These are phyloP conservation scores for Plasmopara muralis DNA, from an alignment of 352 stramenopile genomes.

Conservation along the genomic window DNA sequence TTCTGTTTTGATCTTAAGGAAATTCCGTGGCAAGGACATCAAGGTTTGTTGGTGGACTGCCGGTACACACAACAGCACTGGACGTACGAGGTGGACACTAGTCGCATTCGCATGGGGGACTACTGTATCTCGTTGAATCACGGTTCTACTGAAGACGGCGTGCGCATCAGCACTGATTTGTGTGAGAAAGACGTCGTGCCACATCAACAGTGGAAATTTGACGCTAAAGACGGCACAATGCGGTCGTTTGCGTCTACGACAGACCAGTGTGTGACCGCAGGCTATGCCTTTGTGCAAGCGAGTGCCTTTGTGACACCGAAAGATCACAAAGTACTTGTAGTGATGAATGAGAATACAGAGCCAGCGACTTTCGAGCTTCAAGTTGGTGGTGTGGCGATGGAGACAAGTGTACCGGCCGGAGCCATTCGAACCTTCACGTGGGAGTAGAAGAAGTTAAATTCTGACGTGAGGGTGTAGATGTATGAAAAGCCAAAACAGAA, in stretches of 20 bases:
- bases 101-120: slow-evolving; percentile 49
- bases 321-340: slow-evolving; percentile 69
- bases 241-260: slow-evolving; percentile 28
- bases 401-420: slow-evolving; percentile 44
- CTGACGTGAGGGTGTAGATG: no score
- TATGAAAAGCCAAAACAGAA: no score
- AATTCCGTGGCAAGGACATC: slow-evolving; percentile 44
- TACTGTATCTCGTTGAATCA: slow-evolving; percentile 68
- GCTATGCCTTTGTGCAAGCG: slow-evolving; percentile 70
- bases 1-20: slow-evolving; percentile 56
- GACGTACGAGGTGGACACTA: slow-evolving; percentile 40
- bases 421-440: slow-evolving; percentile 74
- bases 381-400: slow-evolving; percentile 33
- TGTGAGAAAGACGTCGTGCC: slow-evolving; percentile 33
- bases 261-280: slow-evolving; percentile 70
- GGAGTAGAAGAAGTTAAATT: slow-evolving; percentile 24
- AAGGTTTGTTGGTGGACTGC: slow-evolving; percentile 64
- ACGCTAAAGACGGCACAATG: slow-evolving; percentile 40
- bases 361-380: slow-evolving; percentile 57
- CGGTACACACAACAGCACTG: slow-evolving; percentile 59
- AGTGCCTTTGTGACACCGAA: slow-evolving; percentile 64
- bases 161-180: slow-evolving; percentile 41
- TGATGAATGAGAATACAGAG: slow-evolving; percentile 83
- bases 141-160: slow-evolving; percentile 44
- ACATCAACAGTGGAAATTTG: slow-evolving; percentile 60